Conservation (phyloP, 495 filamentous ascomycete species). For the Podospora didyma region DNA sequence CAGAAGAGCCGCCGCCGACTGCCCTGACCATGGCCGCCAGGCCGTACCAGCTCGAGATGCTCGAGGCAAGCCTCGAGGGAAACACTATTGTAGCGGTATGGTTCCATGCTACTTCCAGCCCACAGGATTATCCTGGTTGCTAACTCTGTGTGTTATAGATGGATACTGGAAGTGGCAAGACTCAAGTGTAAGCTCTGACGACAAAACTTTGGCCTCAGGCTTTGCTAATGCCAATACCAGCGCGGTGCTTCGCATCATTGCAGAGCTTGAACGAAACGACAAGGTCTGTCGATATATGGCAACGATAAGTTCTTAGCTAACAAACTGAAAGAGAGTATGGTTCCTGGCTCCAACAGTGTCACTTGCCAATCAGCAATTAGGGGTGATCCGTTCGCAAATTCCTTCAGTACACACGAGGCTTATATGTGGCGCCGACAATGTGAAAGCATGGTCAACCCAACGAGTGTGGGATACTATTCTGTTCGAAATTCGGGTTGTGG, state of each 20-base stretch:
- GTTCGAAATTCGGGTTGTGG: conserved; percentile 62
- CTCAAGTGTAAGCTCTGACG: conserved; percentile 65
- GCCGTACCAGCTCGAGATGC: conserved; percentile 87
- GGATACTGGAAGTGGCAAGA: conserved; percentile 93
- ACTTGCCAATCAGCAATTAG: conserved; percentile 68
- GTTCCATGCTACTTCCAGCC: conserved; percentile 1
- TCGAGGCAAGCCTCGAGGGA: conserved; percentile 68
- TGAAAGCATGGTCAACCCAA: conserved; percentile 72
- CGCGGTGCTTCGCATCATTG: conserved; percentile 71
- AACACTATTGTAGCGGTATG: conserved; percentile 84
- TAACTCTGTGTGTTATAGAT: conserved; percentile 51
- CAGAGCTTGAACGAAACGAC: conserved; percentile 61
- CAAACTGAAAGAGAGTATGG: conserved; percentile 64
- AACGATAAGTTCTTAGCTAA: conserved; percentile 8
- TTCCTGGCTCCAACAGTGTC: conserved; percentile 78
- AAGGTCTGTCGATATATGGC: conserved; percentile 50
- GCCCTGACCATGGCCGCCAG: conserved; percentile 46
- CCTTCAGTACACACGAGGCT: conserved; percentile 58
- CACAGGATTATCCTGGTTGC: background rate
- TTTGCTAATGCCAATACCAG: conserved; percentile 35
- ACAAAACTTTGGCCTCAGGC: background rate
- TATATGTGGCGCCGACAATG: conserved; percentile 63
- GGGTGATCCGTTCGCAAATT: conserved; percentile 58
- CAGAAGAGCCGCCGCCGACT: conserved; percentile 6
- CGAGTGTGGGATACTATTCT: conserved; percentile 71